These are phyloP conservation scores for Rhododendron vialii DNA, from an alignment of 148 eudicot genomes.

Conservation along the genomic window DNA sequence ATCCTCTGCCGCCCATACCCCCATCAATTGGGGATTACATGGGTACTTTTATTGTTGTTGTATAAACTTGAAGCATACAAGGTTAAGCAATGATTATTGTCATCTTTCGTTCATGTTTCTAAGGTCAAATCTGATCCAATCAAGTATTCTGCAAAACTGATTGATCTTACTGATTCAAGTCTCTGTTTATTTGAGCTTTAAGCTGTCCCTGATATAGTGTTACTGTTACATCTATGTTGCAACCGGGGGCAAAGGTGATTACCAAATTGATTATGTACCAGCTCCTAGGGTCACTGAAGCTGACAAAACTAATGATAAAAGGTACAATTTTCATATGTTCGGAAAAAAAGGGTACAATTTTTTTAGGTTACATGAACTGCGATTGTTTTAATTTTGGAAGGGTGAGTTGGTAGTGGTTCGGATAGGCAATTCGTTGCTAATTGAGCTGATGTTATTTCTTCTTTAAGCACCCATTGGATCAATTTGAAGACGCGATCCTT, in stretches of 20 bases:
- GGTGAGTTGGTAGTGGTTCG: not conserved
- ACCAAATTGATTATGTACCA: conserved; percentile 80
- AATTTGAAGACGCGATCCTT: conserved; percentile 1
- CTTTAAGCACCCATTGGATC: not conserved
- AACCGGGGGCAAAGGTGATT: conserved; percentile 79
- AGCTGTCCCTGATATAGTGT: not conserved
- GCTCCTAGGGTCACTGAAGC: conserved; percentile 93
- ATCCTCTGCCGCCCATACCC: too few relatives aligned
- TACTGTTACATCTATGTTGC: conserved; percentile 10
- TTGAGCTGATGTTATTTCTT: not conserved
- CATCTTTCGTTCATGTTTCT: not conserved
- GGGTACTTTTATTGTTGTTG: too few relatives aligned
- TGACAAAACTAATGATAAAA: conserved; percentile 73
- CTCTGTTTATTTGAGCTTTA: not conserved
- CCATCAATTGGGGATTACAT: too few relatives aligned
- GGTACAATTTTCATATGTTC: conserved; percentile 19
- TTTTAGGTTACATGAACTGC: not conserved
- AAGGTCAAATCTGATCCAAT: not conserved
- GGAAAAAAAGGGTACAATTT: not conserved
- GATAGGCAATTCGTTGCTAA: not conserved
- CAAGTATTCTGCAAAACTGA: not conserved
- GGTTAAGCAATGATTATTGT: too few relatives aligned
- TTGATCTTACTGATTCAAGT: not conserved
- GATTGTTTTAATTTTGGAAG: not conserved
- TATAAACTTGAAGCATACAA: too few relatives aligned